These are phyloP conservation scores for Trichoderma oligosporum DNA, from an alignment of 2,329 filamentous ascomycete genomes.

Conservation along the genomic window DNA sequence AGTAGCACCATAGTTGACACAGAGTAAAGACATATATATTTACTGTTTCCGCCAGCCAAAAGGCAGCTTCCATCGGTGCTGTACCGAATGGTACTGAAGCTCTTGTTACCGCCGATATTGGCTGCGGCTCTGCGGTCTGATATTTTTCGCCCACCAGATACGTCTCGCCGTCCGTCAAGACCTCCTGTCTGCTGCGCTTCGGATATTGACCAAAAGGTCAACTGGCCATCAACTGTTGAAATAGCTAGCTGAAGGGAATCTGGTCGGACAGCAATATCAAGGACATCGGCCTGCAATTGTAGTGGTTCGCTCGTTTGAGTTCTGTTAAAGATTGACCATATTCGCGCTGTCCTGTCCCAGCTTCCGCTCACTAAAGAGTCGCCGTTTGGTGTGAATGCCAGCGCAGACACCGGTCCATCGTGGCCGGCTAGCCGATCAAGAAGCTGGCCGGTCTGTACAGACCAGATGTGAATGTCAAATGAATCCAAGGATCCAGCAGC, in stretches of 20 bases:
- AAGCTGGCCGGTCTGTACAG: constrained; percentile 92
- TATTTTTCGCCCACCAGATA: constrained; percentile 85
- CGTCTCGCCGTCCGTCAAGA: constrained; percentile 85
- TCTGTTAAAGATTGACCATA: constrained; percentile 93
- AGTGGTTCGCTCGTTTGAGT: constrained; percentile 94
- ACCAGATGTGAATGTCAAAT: constrained; percentile 98
- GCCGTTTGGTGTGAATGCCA: constrained; percentile 86
- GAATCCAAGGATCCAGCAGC: constrained; percentile 93
- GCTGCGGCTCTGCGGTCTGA: constrained; percentile 87
- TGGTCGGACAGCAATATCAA: constrained; percentile 81
- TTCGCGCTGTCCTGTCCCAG: constrained; percentile 92
- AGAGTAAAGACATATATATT: constrained; percentile 98
- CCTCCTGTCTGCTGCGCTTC: constrained; percentile 83
- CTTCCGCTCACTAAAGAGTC: constrained; percentile 82
- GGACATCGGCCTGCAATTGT: constrained; percentile 85
- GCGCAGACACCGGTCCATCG: constrained; percentile 84
- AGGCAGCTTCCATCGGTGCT: constrained; percentile 89
- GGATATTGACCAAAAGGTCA: constrained; percentile 91
- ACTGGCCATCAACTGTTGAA: constrained; percentile 86
- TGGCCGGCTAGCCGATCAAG: constrained; percentile 88
- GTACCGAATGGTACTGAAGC: constrained; percentile 82
- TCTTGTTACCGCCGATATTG: constrained; percentile 85
- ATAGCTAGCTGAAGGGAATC: constrained; percentile 89
- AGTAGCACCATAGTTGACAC: constrained; percentile 84
- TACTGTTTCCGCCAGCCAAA: constrained; percentile 90